Conservation (phyloP, 331 rosid species). For the Rosa hybrid region DNA sequence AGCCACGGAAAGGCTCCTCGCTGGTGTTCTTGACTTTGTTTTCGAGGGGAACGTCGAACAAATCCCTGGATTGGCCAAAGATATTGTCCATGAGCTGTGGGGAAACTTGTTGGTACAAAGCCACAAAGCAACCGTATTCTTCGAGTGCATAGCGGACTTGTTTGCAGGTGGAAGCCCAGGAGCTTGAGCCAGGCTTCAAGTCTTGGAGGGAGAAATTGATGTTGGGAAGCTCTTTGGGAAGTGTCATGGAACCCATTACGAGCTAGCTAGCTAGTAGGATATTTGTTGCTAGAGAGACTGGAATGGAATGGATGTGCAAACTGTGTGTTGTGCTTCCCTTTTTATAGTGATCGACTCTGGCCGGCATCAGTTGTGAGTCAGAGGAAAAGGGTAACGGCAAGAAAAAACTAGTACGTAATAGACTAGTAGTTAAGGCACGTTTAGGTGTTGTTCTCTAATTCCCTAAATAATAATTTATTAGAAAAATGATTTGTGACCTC, state of each 20-base stretch:
- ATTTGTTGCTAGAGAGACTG: not conserved
- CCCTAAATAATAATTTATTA: too few species aligned
- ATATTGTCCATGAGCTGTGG: constrained; percentile 32
- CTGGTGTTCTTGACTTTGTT: constrained; percentile 38
- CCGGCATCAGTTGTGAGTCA: too few species aligned
- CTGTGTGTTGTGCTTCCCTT: not conserved
- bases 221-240: constrained; percentile 29
- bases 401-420: too few species aligned
- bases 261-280: not conserved
- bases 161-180: constrained; percentile 34
- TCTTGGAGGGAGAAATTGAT: constrained; percentile 32
- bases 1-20: constrained; percentile 48
- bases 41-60: constrained; percentile 49
- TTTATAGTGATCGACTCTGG: not conserved
- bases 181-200: constrained; percentile 22
- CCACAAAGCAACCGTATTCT: constrained; percentile 47
- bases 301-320: not conserved
- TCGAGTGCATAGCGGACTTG: constrained; percentile 42
- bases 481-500: too few species aligned
- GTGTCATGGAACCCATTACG: constrained; percentile 4
- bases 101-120: constrained; percentile 25
- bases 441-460: too few species aligned
- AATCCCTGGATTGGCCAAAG: constrained; percentile 34
- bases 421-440: too few species aligned
- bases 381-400: too few species aligned